These are phyloP conservation scores for Gomphus bonarii DNA, from an alignment of 1,284 basidiomycete species.

Conservation along the genomic window DNA sequence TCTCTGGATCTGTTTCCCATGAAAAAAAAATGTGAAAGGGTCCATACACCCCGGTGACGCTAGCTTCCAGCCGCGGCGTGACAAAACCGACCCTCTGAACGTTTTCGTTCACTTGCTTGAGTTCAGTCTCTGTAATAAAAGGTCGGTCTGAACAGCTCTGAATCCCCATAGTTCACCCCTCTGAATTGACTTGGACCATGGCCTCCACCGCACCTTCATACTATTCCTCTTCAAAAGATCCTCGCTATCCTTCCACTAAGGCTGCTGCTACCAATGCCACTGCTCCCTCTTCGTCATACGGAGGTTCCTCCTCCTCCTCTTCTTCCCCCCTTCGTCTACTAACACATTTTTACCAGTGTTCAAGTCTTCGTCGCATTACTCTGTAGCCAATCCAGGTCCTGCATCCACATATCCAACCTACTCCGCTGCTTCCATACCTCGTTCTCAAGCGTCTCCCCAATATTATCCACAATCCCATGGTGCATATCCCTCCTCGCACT, in stretches of 20 bases:
- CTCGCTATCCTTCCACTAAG: neutral
- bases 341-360: neutral
- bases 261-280: neutral
- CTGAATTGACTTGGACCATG: neutral
- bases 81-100: neutral
- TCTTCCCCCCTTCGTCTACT: neutral
- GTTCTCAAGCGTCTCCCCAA: neutral
- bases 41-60: neutral
- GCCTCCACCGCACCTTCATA: neutral
- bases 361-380: neutral
- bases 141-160: neutral
- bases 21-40: conserved; percentile 6
- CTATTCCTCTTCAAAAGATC: neutral
- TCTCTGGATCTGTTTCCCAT: conserved; percentile 6
- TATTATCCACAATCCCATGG: neutral
- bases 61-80: neutral
- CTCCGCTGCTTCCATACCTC: neutral
- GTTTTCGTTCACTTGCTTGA: neutral
- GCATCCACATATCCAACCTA: neutral
- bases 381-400: neutral
- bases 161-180: neutral
- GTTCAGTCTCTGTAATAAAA: neutral
- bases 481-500: neutral
- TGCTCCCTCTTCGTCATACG: neutral
- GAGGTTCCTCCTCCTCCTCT: neutral